phyloP scores from a whole-genome alignment of 1,284 basidiomycete species.

The Moesziomyces sp. region DNA sequence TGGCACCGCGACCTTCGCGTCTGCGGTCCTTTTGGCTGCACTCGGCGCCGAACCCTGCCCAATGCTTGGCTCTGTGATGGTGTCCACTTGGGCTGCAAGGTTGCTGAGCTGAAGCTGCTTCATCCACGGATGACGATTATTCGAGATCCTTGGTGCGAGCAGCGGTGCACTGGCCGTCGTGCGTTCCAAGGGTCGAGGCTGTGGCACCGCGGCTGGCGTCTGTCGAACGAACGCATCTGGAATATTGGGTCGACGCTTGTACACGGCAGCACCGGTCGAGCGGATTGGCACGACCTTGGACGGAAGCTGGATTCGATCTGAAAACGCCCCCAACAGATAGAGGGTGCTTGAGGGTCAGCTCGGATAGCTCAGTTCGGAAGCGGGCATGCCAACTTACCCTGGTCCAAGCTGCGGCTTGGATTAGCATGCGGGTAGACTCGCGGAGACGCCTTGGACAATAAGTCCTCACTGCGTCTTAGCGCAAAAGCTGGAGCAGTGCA shows the following conservation, averaged over 20 bases:
- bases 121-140: slow-evolving; percentile 44
- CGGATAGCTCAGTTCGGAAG: no score
- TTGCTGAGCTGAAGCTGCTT: slow-evolving; percentile 27
- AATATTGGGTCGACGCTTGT: slow-evolving; percentile 31
- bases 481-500: neutral
- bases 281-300: slow-evolving; percentile 32
- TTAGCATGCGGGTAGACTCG: slow-evolving; percentile 3
- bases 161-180: neutral
- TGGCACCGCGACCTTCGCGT: neutral
- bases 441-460: slow-evolving; percentile 27
- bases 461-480: slow-evolving; percentile 31
- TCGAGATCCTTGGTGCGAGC: slow-evolving; percentile 21
- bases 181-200: neutral
- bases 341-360: no score
- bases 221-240: slow-evolving; percentile 23
- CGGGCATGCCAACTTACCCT: neutral
- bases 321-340: neutral
- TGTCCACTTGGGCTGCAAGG: neutral
- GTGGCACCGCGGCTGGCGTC: neutral
- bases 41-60: no score
- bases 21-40: no score
- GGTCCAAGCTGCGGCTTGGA: slow-evolving; percentile 33
- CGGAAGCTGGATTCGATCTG: slow-evolving; percentile 22
- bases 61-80: neutral
- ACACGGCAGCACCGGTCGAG: neutral